Base-by-base conservation (phyloP, 108 stramenopile species). In the Pelagomonas calceolata region DNA sequence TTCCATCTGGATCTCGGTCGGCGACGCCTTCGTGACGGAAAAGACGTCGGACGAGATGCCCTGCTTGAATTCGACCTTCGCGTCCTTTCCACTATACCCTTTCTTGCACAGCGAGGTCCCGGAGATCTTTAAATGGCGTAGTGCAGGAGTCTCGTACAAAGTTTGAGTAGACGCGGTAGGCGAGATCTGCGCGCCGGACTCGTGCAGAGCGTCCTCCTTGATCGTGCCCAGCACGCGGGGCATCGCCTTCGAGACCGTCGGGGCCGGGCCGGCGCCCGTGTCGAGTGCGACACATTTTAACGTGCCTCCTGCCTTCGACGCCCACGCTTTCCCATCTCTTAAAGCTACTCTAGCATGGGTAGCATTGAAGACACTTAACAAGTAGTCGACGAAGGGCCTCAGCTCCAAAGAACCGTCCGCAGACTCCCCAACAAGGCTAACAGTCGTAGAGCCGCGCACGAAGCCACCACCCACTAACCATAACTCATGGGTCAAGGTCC, bases 401-500 rank as follows among this genome's bases (percentile, higher is more conserved):
- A 43, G 39, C n/a, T n/a, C n/a, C n/a, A n/a, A n/a, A n/a, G n/a
- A n/a, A n/a, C n/a, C n/a, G n/a, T n/a, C n/a, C 39, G 39, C 39
- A 12, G 39, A 12, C 39, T 43, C 39, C 9, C 5, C 5, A 12
- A 12, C 12, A 12, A 43, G 39, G 39, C 9, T 12, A n/a, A n/a
- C n/a, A n/a, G n/a, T n/a, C 39, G 39, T 43, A 5, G 39, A 10
- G 39, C 39, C 39, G 9, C 12, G 5, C 60, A 64, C 71, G 78
- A 81, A 81, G 16, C 80, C 80, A 26, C 66, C 35, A n/a, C 80
- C 80, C 34, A 0, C 30, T n/a, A 81, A 67, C 43, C 31, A 26
- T 9, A 81, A 75, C 66, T 76, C 76, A 67, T 76, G 75, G 32
- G 75, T 75, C 73, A 76, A 75, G 15, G 78, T 79, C 35, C 75